Conservation (phyloP, 2,329 filamentous ascomycete genomes). For the Chrysosporium queenslandicum region DNA sequence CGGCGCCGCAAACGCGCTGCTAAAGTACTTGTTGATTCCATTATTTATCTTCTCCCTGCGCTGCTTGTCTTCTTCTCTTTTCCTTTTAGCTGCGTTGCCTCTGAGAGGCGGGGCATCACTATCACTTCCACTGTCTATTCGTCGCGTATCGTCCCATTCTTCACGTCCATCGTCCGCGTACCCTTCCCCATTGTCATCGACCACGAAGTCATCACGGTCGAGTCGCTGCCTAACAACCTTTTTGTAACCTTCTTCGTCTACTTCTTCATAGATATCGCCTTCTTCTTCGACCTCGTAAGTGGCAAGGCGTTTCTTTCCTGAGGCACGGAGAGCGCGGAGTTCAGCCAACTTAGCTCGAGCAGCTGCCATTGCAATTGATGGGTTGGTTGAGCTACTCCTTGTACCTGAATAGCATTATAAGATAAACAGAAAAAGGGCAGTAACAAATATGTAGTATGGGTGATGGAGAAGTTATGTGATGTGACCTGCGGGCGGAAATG, state of each 20-base stretch:
- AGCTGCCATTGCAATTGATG: constrained; percentile 15
- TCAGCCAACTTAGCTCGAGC: constrained; percentile 46
- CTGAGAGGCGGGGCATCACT: constrained; percentile 59
- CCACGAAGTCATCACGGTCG: constrained; percentile 93
- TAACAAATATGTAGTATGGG: neutral
- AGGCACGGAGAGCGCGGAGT: constrained; percentile 70
- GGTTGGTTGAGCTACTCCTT: neutral
- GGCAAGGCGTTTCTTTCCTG: constrained; percentile 84
- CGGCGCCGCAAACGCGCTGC: constrained; percentile 53
- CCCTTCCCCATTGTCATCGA: constrained; percentile 89
- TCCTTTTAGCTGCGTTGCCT: constrained; percentile 64
- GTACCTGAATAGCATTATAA: neutral
- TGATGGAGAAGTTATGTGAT: neutral
- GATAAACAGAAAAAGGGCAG: neutral
- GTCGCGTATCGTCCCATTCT: constrained; percentile 71
- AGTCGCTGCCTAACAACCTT: constrained; percentile 82
- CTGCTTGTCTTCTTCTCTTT: constrained; percentile 75
- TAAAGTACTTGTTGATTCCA: constrained; percentile 92
- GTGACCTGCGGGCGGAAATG: neutral
- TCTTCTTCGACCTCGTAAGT: constrained; percentile 79
- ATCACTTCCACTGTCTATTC: constrained; percentile 57
- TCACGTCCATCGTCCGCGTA: constrained; percentile 91
- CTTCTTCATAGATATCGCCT: constrained; percentile 81
- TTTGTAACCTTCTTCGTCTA: constrained; percentile 95
- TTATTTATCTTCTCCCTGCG: constrained; percentile 79